A percentile compares a stretch with the other conserved stretches of the same genome.
Conservation (phyloP, 1,284 basidiomycete species). For the Hemileia vastatrix region DNA sequence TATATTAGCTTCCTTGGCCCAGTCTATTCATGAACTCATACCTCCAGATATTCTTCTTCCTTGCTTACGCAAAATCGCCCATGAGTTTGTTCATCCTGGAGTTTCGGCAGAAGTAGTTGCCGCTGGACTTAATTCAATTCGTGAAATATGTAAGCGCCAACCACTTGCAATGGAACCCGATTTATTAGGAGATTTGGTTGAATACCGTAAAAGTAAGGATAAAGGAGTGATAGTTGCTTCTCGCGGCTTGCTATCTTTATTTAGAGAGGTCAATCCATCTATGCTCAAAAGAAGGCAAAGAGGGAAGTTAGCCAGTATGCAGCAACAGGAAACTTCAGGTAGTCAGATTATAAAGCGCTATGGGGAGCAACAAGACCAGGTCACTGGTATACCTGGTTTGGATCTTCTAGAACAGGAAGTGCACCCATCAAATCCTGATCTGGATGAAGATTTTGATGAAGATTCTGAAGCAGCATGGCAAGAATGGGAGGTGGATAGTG, state of each 20-base stretch:
- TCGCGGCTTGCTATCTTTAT: conserved; percentile 79
- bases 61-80: conserved; percentile 79
- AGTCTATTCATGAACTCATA: conserved; percentile 89
- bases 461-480: conserved; percentile 72
- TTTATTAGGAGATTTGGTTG: conserved; percentile 78
- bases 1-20: conserved; percentile 88
- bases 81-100: conserved; percentile 95
- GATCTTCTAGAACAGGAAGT: conserved; percentile 67
- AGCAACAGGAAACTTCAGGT: conserved; percentile 11
- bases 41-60: conserved; percentile 87
- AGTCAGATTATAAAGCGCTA: conserved; percentile 25
- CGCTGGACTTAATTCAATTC: conserved; percentile 86
- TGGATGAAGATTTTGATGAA: conserved; percentile 48
- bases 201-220: conserved; percentile 89
- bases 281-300: conserved; percentile 82
- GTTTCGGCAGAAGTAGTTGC: conserved; percentile 83
- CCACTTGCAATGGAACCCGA: conserved; percentile 92
- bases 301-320: conserved; percentile 42
- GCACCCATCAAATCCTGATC: conserved; percentile 40
- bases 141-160: conserved; percentile 84
- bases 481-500: conserved; percentile 78
- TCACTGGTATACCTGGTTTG: conserved; percentile 71
- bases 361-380: conserved; percentile 54
- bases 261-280: conserved; percentile 88
- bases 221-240: conserved; percentile 85